These are phyloP conservation scores for Trypanosoma caninum DNA, from an alignment of 208 protist genomes.

Conservation along the genomic window DNA sequence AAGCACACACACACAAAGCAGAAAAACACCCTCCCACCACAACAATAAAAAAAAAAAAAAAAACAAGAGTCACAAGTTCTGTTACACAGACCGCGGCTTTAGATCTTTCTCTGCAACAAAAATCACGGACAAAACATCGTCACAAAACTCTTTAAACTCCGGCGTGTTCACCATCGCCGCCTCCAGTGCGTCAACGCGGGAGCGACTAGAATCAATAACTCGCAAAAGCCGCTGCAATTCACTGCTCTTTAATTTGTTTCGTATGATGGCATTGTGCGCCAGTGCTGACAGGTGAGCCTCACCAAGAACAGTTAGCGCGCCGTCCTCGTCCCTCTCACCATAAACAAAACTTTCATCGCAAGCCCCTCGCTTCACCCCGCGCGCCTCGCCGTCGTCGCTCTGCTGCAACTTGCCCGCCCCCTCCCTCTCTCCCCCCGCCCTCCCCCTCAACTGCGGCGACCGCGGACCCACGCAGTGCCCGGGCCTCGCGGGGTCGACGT, in stretches of 20 bases:
- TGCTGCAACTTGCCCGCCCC: too few species aligned
- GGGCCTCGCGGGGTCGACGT: slow-evolving; percentile 25
- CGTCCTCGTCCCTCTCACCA: slow-evolving; percentile 20
- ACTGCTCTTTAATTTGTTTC: slow-evolving; percentile 36
- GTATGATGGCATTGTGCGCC: slow-evolving; percentile 37
- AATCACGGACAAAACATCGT: slow-evolving; percentile 48
- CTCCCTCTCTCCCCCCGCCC: too few species aligned
- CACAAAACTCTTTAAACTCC: slow-evolving; percentile 71
- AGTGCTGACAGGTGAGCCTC: slow-evolving; percentile 65
- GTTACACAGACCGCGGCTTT: slow-evolving; percentile 4
- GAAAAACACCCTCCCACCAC: too few species aligned
- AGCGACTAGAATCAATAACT: slow-evolving; percentile 65
- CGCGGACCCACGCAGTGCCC: not conserved
- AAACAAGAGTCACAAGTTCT: too few species aligned
- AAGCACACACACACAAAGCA: too few species aligned
- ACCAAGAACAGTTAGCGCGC: slow-evolving; percentile 45
- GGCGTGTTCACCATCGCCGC: slow-evolving; percentile 71
- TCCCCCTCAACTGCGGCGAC: too few species aligned
- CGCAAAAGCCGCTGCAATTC: slow-evolving; percentile 63
- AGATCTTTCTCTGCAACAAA: slow-evolving; percentile 26
- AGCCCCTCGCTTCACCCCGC: not conserved
- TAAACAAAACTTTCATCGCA: slow-evolving; percentile 5
- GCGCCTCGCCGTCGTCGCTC: not conserved
- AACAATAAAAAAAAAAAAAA: too few species aligned
- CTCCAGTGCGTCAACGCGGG: slow-evolving; percentile 72